phyloP scores from a whole-genome alignment of 306 rosid species.

The Lithocarpus polystachyus region DNA sequence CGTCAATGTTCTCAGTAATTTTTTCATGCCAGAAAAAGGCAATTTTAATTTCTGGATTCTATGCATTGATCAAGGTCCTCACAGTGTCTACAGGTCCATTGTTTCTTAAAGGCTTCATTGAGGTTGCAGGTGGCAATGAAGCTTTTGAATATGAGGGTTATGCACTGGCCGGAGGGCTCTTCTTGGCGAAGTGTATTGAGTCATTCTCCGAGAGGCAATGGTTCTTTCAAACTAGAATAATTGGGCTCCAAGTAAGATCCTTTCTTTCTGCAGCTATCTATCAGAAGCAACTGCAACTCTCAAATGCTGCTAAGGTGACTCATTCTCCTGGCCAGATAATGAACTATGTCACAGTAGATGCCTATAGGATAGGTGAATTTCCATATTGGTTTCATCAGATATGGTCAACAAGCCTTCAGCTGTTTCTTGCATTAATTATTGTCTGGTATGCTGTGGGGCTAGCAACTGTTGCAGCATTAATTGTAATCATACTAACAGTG shows the following conservation, averaged over 20 bases:
- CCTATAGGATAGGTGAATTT: constrained; percentile 80
- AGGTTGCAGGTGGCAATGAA: constrained; percentile 62
- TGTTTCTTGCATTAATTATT: constrained; percentile 57
- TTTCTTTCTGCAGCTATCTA: constrained; percentile 60
- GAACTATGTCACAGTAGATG: constrained; percentile 77
- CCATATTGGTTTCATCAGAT: constrained; percentile 84
- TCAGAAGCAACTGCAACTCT: constrained; percentile 49
- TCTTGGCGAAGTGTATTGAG: constrained; percentile 51
- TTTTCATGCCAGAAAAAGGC: constrained; percentile 58
- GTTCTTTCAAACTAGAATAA: constrained; percentile 55
- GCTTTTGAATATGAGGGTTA: constrained; percentile 69
- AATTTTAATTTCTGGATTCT: constrained; percentile 65
- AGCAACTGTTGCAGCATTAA: constrained; percentile 79
- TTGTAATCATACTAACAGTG: constrained; percentile 62
- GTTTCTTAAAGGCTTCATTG: constrained; percentile 64
- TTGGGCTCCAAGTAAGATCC: constrained; percentile 62
- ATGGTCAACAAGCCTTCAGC: constrained; percentile 79
- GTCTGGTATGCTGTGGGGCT: constrained; percentile 67
- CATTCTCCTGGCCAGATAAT: constrained; percentile 79
- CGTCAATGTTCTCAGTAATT: constrained; percentile 45
- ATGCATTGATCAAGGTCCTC: constrained; percentile 66
- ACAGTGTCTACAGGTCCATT: constrained; percentile 62
- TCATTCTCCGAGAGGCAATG: constrained; percentile 76
- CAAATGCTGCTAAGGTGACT: constrained; percentile 48
- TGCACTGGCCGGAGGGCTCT: constrained; percentile 45